phyloP scores from a whole-genome alignment of 2,329 filamentous ascomycete genomes.

The Fusarium chuoi region DNA sequence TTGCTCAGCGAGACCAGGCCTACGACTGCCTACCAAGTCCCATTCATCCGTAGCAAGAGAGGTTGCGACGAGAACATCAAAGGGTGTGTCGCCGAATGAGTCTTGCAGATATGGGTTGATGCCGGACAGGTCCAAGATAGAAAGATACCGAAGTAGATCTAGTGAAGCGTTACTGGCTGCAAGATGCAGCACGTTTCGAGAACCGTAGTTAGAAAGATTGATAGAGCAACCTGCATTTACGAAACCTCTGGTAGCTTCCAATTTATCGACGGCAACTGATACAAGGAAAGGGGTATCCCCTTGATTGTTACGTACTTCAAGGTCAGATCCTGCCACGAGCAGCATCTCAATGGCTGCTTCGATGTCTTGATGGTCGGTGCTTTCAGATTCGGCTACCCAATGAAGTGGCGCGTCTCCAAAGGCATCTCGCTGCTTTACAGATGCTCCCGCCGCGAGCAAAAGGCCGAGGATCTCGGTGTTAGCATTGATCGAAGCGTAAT shows the following conservation, averaged over 20 bases:
- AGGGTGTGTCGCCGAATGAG: neutral
- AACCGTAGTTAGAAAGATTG: fast-evolving
- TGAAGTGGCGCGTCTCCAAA: neutral
- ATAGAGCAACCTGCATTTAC: neutral
- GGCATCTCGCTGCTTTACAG: neutral
- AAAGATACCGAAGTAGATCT: neutral
- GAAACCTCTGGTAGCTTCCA: neutral
- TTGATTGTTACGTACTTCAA: neutral
- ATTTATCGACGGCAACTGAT: fast-evolving
- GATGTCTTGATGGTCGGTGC: fast-evolving
- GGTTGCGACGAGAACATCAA: neutral
- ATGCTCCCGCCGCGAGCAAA: conserved; percentile 14
- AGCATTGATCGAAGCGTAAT: fast-evolving
- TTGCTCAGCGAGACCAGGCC: neutral
- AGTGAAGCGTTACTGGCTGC: fast-evolving
- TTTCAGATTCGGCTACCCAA: fast-evolving
- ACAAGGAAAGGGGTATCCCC: fast-evolving
- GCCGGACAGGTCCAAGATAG: neutral
- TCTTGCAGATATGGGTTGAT: neutral
- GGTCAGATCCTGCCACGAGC: neutral
- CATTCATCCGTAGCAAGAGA: fast-evolving
- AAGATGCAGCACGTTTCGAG: neutral
- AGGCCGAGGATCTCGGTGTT: neutral
- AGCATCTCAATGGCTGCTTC: neutral
- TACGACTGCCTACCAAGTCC: fast-evolving